phyloP scores from a whole-genome alignment of 2,329 filamentous ascomycete genomes.

The Onygenales sp. region DNA sequence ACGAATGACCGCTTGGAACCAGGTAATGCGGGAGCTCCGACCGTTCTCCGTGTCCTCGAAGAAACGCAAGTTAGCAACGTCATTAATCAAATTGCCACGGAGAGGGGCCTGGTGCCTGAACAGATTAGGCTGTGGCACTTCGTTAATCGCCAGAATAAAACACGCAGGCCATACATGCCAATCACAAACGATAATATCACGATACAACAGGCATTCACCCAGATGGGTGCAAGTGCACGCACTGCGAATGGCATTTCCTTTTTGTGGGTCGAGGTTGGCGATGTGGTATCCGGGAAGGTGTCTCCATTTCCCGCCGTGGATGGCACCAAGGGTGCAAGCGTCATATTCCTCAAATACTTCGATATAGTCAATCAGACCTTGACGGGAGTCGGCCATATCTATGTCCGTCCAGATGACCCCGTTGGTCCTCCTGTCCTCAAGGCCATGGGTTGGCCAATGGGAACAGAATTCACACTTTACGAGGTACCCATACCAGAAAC shows the following conservation, averaged over 20 bases:
- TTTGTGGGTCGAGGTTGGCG: not conserved
- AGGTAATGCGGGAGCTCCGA: not conserved
- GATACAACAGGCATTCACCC: not conserved
- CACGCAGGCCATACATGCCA: not conserved
- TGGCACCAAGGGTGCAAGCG: not conserved
- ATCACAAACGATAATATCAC: not conserved
- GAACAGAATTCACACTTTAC: not conserved
- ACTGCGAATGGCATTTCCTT: not conserved
- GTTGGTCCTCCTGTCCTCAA: not conserved
- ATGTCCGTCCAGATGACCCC: not conserved
- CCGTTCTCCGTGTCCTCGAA: not conserved
- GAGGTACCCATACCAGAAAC: not conserved
- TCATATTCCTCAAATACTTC: constrained; percentile 3
- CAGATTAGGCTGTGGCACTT: not conserved
- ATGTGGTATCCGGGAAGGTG: not conserved
- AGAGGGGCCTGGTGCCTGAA: not conserved
- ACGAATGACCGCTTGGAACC: not conserved
- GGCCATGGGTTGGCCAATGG: not conserved
- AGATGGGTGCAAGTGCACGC: not conserved
- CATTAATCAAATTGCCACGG: not conserved
- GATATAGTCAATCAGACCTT: constrained; percentile 1
- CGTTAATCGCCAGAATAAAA: not conserved
- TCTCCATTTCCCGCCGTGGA: not conserved
- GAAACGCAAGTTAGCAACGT: not conserved
- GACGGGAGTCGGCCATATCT: not conserved